Evolutionary conservation across 148 eudicot species (phyloP).

Genomic region (Fallopia convolvulus): DNA sequence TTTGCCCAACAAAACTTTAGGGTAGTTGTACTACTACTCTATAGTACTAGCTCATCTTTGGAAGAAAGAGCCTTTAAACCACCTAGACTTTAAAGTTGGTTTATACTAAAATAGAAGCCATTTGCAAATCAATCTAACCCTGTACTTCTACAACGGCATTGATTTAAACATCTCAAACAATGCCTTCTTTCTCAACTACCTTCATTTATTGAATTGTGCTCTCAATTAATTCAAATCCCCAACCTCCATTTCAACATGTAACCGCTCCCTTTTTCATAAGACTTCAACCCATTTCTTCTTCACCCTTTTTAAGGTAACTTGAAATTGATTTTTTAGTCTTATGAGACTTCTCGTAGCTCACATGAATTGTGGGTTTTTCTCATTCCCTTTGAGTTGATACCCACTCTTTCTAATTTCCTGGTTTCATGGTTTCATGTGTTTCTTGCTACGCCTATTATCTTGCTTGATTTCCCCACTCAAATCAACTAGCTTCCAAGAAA

Average conservation of each 20-base stretch:
- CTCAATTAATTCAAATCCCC: neutral
- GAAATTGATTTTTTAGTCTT: neutral
- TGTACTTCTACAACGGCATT: neutral
- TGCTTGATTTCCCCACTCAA: neutral
- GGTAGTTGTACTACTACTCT: too few relatives aligned
- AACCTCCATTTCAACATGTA: neutral
- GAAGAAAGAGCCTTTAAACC: too few relatives aligned
- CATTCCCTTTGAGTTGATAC: neutral
- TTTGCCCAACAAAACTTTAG: too few relatives aligned
- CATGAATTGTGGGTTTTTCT: neutral
- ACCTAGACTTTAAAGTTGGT: too few relatives aligned
- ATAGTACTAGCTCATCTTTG: too few relatives aligned
- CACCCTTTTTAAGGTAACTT: neutral
- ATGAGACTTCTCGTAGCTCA: neutral
- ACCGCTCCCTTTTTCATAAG: slow-evolving; percentile 3
- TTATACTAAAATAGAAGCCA: neutral
- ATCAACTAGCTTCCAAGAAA: neutral
- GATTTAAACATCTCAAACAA: neutral
- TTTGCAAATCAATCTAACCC: neutral
- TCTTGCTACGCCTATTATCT: neutral
- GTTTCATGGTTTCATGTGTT: neutral
- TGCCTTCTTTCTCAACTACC: neutral
- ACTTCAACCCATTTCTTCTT: neutral
- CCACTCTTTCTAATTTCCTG: neutral
- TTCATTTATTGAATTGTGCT: neutral